These are phyloP conservation scores for Pseudocercospora fijiensis DNA, from an alignment of 2,329 filamentous ascomycete genomes.

Conservation along the genomic window DNA sequence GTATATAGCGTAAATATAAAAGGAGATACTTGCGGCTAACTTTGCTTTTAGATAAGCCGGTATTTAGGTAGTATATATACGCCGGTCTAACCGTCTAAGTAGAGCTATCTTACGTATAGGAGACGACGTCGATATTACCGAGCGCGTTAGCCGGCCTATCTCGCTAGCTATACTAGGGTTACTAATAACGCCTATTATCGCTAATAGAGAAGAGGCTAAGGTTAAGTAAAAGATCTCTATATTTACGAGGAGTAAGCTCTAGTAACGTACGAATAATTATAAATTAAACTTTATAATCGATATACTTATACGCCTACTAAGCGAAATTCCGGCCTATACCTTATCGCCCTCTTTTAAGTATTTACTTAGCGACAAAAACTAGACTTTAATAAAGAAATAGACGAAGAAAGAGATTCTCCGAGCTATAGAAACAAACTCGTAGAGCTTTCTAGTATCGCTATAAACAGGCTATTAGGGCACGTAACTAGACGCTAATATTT, in stretches of 20 bases:
- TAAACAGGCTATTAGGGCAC: too few species aligned
- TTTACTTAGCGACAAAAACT: too few species aligned
- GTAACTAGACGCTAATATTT: too few species aligned
- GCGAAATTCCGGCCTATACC: too few species aligned
- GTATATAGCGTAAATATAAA: slow-evolving; percentile 20
- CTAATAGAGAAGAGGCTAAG: neutral
- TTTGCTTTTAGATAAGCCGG: slow-evolving; percentile 32
- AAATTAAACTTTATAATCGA: neutral
- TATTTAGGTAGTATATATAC: slow-evolving; percentile 40
- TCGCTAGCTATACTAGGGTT: slow-evolving; percentile 46
- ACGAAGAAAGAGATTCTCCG: too few species aligned
- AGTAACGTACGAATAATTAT: neutral
- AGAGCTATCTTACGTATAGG: slow-evolving; percentile 37
- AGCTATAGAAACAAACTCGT: too few species aligned
- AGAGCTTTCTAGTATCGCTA: too few species aligned
- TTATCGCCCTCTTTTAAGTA: too few species aligned
- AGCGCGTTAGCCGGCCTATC: slow-evolving; percentile 23
- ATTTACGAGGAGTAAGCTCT: neutral
- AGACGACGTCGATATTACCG: slow-evolving; percentile 36
- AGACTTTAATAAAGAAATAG: too few species aligned
- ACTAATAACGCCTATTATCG: slow-evolving; percentile 20
- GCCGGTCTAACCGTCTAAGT: slow-evolving; percentile 38
- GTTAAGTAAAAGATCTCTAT: neutral
- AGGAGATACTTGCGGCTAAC: slow-evolving; percentile 11
- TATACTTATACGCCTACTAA: neutral